A percentile compares a stretch with the other conserved stretches of the same genome.
Evolutionary conservation across 441 rosid genomes (phyloP).

Genomic region (Populus trichocarpa): DNA sequence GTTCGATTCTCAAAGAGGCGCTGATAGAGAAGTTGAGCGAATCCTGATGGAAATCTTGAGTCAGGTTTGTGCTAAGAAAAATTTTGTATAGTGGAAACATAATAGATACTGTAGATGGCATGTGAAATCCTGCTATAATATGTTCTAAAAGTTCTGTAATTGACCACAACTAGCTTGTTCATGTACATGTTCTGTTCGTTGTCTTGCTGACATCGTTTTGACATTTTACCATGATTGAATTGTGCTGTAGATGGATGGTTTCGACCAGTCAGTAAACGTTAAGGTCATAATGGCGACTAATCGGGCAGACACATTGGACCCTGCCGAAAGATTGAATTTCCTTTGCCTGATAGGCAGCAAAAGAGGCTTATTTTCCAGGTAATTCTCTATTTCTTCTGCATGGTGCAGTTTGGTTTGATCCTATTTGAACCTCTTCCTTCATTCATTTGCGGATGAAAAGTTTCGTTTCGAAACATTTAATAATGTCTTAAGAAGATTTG

Average conservation of each 20-base stretch:
- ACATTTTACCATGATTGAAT: background rate
- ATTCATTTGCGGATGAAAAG: background rate
- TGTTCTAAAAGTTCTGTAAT: background rate
- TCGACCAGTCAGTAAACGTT: conserved; percentile 85
- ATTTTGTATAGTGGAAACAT: background rate
- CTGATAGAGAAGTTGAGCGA: conserved; percentile 87
- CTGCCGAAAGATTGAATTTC: conserved; percentile 85
- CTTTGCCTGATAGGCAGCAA: conserved; percentile 81
- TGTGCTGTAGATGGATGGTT: conserved; percentile 71
- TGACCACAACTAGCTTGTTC: background rate
- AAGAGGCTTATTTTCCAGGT: conserved; percentile 93
- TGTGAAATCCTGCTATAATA: background rate
- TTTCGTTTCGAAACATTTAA: background rate
- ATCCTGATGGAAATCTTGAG: conserved; percentile 84
- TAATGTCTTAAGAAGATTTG: background rate
- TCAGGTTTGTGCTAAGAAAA: conserved; percentile 43
- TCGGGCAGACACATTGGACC: conserved; percentile 88
- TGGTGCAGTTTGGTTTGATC: background rate
- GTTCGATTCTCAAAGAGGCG: conserved; percentile 95
- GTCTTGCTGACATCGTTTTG: background rate
- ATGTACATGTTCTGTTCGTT: background rate
- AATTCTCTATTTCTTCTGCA: background rate
- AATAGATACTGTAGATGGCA: background rate
- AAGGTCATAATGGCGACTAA: conserved; percentile 94
- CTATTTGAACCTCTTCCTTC: too few species aligned